Evolutionary conservation across 2,329 filamentous ascomycete genomes (phyloP).

Genomic region (Truncatella angustata): DNA sequence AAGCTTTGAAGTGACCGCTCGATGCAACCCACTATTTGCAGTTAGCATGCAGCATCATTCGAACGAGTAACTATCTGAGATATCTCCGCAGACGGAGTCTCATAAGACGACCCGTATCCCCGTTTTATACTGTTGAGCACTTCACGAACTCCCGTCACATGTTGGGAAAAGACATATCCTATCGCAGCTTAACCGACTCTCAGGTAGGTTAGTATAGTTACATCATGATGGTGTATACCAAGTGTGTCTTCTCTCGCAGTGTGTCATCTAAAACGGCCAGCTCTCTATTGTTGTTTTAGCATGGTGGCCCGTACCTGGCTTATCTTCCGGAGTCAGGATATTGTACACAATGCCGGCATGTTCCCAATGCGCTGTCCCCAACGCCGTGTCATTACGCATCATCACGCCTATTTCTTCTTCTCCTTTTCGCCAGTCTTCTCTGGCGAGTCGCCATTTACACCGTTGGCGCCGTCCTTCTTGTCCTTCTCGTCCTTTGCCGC

Average conservation of each 20-base stretch:
- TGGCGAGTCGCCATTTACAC: constrained; percentile 45
- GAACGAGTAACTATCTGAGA: too few relatives aligned
- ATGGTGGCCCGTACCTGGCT: constrained; percentile 12
- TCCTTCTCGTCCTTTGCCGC: constrained; percentile 33
- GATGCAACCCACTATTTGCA: too few relatives aligned
- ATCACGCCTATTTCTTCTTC: constrained; percentile 42
- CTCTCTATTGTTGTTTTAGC: neutral
- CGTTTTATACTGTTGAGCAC: too few relatives aligned
- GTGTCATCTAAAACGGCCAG: constrained; percentile 5
- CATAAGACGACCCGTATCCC: too few relatives aligned
- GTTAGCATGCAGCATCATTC: too few relatives aligned
- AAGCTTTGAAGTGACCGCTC: too few relatives aligned
- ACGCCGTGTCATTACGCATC: constrained; percentile 11
- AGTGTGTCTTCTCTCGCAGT: too few relatives aligned
- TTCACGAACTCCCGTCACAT: too few relatives aligned
- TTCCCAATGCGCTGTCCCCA: neutral
- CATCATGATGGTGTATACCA: too few relatives aligned
- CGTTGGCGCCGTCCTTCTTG: constrained; percentile 51
- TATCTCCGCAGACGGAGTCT: too few relatives aligned
- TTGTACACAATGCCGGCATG: constrained; percentile 13
- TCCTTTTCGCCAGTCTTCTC: constrained; percentile 42
- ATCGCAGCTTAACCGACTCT: too few relatives aligned
- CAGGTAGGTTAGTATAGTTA: neutral
- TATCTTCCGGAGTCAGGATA: constrained; percentile 10
- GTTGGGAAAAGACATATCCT: too few relatives aligned